Conservation (phyloP, 768 basidiomycete species). For the Amanita fuliginea region DNA sequence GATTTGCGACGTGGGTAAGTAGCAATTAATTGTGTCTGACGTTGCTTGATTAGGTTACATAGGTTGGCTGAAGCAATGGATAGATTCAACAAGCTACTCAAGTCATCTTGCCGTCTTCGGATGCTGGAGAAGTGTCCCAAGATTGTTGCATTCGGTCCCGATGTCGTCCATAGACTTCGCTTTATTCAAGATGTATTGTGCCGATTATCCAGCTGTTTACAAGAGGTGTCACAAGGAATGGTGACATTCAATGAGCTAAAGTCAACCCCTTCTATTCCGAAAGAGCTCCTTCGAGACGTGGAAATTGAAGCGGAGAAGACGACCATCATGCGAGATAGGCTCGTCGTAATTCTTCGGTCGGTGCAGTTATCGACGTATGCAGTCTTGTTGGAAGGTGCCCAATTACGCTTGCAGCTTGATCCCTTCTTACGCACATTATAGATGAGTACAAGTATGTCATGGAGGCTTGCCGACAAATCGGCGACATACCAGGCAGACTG, state of each 20-base stretch:
- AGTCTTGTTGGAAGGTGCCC: conserved; percentile 27
- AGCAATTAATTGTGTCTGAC: neutral
- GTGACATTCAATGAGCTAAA: conserved; percentile 16
- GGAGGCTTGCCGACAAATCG: conserved; percentile 17
- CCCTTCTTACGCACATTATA: conserved; percentile 9
- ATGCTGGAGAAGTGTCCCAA: conserved; percentile 11
- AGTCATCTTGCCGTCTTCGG: conserved; percentile 19
- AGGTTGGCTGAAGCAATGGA: conserved; percentile 20
- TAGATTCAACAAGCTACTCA: conserved; percentile 15
- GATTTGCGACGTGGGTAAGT: conserved; percentile 55
- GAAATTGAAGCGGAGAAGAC: conserved; percentile 15
- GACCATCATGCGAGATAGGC: conserved; percentile 14
- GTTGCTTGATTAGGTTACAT: neutral
- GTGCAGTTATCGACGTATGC: conserved; percentile 17
- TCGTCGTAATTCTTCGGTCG: conserved; percentile 10
- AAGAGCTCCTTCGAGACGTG: conserved; percentile 11
- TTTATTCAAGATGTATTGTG: conserved; percentile 17
- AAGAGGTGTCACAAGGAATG: conserved; percentile 26
- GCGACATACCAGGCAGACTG: conserved; percentile 11
- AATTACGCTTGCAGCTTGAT: neutral
- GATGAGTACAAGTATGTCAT: conserved; percentile 24
- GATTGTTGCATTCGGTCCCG: conserved; percentile 14
- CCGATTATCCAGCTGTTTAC: conserved; percentile 22
- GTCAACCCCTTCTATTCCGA: neutral
- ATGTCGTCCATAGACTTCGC: conserved; percentile 12